phyloP scores from a whole-genome alignment of 345 rosid species.

The Linum lewisii region DNA sequence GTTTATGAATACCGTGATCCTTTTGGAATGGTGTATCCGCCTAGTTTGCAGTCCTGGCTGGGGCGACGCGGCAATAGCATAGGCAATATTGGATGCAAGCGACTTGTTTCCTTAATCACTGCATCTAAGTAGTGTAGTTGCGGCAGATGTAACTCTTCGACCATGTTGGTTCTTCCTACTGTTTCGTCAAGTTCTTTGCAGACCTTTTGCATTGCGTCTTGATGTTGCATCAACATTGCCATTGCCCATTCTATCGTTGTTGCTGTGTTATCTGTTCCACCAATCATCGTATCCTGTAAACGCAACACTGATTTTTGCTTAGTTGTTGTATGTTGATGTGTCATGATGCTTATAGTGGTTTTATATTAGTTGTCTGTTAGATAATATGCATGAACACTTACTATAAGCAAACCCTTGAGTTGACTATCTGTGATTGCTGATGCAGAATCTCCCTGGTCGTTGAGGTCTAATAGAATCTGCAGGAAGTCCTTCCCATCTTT shows the following conservation, averaged over 20 bases:
- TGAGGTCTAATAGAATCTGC: neutral
- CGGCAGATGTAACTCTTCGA: conserved; percentile 24
- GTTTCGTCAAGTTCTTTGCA: conserved; percentile 16
- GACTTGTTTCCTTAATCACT: conserved; percentile 22
- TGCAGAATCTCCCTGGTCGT: neutral
- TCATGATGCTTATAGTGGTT: no score
- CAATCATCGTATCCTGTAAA: conserved; percentile 11
- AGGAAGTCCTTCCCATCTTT: neutral
- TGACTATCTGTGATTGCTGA: neutral
- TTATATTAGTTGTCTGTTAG: no score
- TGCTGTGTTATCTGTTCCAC: conserved; percentile 16
- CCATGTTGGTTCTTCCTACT: conserved; percentile 10
- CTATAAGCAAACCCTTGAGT: neutral
- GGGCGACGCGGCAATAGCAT: conserved; percentile 17
- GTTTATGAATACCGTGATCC: conserved; percentile 27
- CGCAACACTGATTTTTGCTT: no score
- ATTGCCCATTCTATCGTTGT: conserved; percentile 20
- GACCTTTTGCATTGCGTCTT: conserved; percentile 9
- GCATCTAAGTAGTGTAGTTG: conserved; percentile 18
- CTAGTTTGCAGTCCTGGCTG: neutral
- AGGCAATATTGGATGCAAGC: conserved; percentile 28
- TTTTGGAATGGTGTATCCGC: conserved; percentile 24
- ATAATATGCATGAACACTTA: neutral
- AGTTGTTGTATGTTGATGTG: no score
- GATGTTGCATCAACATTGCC: conserved; percentile 16